phyloP scores from a whole-genome alignment of 148 eudicot species.

The Gaultheria prostrata region DNA sequence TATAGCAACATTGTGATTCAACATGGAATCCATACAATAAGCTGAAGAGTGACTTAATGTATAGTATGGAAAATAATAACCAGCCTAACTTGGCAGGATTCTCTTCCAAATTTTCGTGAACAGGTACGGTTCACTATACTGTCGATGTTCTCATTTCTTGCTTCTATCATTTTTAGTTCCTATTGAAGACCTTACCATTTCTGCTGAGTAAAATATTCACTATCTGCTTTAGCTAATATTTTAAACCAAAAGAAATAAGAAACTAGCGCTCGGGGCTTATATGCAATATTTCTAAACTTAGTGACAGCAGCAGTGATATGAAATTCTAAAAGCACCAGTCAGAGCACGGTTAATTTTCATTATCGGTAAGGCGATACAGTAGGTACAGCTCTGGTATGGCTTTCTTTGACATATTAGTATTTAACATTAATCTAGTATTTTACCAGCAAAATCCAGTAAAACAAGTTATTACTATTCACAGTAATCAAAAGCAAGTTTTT shows the following conservation, averaged over 20 bases:
- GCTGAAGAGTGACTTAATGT: background rate
- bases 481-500: background rate
- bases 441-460: background rate
- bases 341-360: background rate
- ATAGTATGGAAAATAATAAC: background rate
- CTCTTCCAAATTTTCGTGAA: background rate
- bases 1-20: background rate
- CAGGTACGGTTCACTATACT: background rate
- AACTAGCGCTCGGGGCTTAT: background rate
- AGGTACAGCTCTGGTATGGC: background rate
- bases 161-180: background rate
- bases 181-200: background rate
- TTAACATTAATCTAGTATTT: background rate
- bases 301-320: background rate
- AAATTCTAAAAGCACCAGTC: background rate
- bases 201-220: background rate
- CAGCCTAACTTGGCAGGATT: background rate
- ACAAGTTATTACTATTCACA: background rate
- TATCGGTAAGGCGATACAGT: background rate
- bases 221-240: background rate
- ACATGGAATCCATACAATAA: background rate
- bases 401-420: background rate
- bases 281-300: background rate
- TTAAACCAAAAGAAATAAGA: background rate
- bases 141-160: background rate